Conservation (phyloP, 2,329 filamentous ascomycete genomes). For the Cytospora paraplurivora region DNA sequence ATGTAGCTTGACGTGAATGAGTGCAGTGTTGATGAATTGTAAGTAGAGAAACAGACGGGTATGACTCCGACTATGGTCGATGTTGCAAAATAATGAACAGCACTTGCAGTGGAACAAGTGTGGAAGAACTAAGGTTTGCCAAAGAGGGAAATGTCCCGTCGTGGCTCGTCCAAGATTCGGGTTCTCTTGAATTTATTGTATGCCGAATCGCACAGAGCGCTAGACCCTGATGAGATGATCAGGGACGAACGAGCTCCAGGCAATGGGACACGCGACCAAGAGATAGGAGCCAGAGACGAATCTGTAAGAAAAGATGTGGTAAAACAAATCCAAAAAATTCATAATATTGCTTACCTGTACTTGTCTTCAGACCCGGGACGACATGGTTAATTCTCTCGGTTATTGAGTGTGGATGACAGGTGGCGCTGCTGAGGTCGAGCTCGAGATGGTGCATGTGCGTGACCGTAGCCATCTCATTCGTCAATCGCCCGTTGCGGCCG, state of each 20-base stretch:
- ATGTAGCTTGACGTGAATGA: background rate
- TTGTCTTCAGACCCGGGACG: conserved; percentile 60
- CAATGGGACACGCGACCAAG: conserved; percentile 23
- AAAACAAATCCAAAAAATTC: too few species aligned
- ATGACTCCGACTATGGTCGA: background rate
- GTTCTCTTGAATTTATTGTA: background rate
- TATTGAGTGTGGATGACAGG: conserved; percentile 50
- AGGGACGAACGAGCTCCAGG: background rate
- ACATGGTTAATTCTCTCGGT: conserved; percentile 56
- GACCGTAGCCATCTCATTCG: conserved; percentile 28
- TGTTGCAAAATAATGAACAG: background rate
- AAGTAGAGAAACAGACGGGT: background rate
- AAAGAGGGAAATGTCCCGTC: background rate
- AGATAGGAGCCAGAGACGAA: background rate
- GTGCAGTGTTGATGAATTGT: background rate
- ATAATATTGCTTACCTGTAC: conserved; percentile 54
- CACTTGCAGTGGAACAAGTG: background rate
- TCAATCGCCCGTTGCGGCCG: background rate
- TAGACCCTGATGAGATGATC: conserved; percentile 3
- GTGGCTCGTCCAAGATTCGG: background rate
- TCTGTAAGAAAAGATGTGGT: conserved; percentile 20
- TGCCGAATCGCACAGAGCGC: conserved; percentile 1
- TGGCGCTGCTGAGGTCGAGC: conserved; percentile 49
- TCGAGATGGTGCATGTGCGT: conserved; percentile 37
- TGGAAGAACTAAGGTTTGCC: background rate